Base-by-base conservation (phyloP, 2,329 filamentous ascomycete genomes). In the Chaetomiaceae sp. region DNA sequence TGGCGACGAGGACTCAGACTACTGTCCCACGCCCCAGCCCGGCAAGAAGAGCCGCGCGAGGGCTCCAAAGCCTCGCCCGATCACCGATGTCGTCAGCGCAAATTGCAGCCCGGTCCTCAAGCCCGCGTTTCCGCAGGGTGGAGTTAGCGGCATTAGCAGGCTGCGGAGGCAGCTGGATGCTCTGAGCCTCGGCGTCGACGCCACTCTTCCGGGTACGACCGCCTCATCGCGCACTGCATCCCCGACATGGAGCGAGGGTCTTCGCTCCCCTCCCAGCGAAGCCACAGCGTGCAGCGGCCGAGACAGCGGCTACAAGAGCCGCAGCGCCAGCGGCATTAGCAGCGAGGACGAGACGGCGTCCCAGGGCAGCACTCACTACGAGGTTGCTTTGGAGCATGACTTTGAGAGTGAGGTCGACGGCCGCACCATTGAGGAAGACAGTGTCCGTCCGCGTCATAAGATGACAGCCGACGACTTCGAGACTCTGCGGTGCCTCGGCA, bases 381-480 rank as follows among this genome's bases (percentile, higher is more conserved):
- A 96, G 70, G 83, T 96, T 57, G 82, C 82, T 46, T 76, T 96
- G 33, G 87, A 93, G 59, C 72, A 89, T 55, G 91, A 96, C 65
- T 96, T 95, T 61, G 78, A 89, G 54, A 93, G 87, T 66, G 79
- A 82, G 62, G 81, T 75, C 58, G 71, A 80, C 33, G 69, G 71
- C 19, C 72, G 74, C 30, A 70, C 71, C 5, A 63, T 78, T 39
- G 81, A 82, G 59, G 78, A 79, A 21, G 76, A n/a, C n/a, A n/a
- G 77, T 14, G 68, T 81, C 49, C 68, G 78, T 60, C 64, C 75
- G 62, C 66, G 75, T 55, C 82, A 87, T 57, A 97, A 99, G 73
- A 96, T 97, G 86, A 86, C 85, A 8, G 85, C 90, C 2, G 82
- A 85, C 10, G 93, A 99, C 66, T 99, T 99, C 66, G 86, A 95